Percentiles rank a stretch among this genome's conserved stretches.
Conservation (phyloP, 805 yeast genomes). For the Candida sonorensis region DNA sequence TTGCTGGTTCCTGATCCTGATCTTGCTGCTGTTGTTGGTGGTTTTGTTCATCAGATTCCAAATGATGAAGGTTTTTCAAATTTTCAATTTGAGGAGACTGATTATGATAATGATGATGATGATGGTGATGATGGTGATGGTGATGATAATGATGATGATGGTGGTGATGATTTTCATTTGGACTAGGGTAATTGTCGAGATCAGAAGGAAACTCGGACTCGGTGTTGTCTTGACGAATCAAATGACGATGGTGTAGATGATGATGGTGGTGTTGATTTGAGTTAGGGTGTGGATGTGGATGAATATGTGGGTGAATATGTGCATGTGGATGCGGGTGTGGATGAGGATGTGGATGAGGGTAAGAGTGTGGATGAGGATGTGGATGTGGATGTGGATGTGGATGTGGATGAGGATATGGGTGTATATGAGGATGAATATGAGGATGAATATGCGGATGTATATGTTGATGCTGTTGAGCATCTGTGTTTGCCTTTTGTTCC, state of each 20-base stretch:
- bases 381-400: constrained; percentile 16
- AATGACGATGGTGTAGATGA: constrained; percentile 21
- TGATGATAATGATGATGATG: constrained; percentile 2
- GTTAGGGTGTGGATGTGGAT: constrained; percentile 27
- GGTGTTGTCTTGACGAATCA: no score
- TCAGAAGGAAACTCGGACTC: no score
- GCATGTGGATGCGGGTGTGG: no score
- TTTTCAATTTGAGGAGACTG: constrained; percentile 1
- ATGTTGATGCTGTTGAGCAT: constrained; percentile 1
- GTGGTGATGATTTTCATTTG: no score
- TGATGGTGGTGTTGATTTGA: constrained; percentile 29
- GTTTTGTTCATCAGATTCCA: neutral
- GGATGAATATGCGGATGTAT: constrained; percentile 15
- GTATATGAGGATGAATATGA: constrained; percentile 25
- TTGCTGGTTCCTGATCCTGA: no score
- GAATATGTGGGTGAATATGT: constrained; percentile 8
- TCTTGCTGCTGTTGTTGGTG: neutral
- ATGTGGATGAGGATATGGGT: constrained; percentile 21
- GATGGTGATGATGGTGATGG: constrained; percentile 6
- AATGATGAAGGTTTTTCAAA: neutral
- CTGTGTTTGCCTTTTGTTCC: constrained; percentile 3
- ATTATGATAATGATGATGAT: constrained; percentile 9
- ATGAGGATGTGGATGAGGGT: constrained; percentile 21
- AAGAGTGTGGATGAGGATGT: constrained; percentile 26
- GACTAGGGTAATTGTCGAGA: no score